Conservation (phyloP, 768 basidiomycete genomes). For the Sporobolomyces roseus region DNA sequence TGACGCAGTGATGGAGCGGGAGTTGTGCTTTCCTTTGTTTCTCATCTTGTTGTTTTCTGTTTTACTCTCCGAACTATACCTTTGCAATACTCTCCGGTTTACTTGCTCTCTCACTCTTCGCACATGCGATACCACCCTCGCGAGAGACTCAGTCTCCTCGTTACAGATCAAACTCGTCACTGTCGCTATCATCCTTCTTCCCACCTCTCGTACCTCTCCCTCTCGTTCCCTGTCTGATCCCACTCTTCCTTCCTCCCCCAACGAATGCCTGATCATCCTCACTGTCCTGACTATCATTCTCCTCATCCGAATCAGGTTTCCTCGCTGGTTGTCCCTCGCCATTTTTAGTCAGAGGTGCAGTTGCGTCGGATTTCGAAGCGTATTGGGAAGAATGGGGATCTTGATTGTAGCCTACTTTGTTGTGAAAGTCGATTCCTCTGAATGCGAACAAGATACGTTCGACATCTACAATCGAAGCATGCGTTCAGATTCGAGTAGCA, state of each 20-base stretch:
- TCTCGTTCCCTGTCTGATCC: conserved; percentile 22
- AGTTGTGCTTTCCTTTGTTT: background rate
- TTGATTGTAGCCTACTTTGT: conserved; percentile 30
- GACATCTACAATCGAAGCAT: conserved; percentile 19
- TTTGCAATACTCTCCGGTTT: background rate
- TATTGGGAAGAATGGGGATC: conserved; percentile 21
- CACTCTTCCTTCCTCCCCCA: conserved; percentile 34
- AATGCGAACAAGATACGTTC: conserved; percentile 41
- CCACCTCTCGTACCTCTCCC: background rate
- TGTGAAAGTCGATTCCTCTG: conserved; percentile 39
- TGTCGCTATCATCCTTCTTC: conserved; percentile 27
- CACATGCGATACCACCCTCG: background rate
- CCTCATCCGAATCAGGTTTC: conserved; percentile 3
- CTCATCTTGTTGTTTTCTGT: background rate
- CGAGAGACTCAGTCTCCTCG: background rate
- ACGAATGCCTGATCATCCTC: conserved; percentile 36
- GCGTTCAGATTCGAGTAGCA: background rate
- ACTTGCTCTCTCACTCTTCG: conserved; percentile 15
- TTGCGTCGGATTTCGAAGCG: conserved; percentile 28
- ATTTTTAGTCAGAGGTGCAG: conserved; percentile 22
- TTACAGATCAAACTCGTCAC: conserved; percentile 39
- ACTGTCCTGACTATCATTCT: conserved; percentile 28
- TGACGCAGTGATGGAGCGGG: no score
- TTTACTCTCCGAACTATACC: conserved; percentile 16
- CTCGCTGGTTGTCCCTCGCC: background rate